Percentiles rank a stretch among this genome's conserved stretches.
Conservation (phyloP, 805 yeast species). For the Candida sanyiensis region DNA sequence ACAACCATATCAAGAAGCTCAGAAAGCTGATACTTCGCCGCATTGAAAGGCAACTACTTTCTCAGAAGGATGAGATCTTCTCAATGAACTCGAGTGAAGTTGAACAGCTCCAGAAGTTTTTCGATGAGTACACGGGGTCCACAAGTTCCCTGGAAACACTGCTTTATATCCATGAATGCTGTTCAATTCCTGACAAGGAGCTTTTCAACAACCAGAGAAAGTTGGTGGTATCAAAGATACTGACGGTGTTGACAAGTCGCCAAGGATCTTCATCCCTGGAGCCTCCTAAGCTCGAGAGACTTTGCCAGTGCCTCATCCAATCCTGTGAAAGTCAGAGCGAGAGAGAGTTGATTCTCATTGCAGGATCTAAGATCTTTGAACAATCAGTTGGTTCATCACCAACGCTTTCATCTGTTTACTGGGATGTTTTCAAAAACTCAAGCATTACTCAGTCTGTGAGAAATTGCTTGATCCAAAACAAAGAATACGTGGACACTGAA, state of each 20-base stretch:
- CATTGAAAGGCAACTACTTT: neutral
- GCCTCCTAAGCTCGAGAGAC: neutral
- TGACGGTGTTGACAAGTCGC: neutral
- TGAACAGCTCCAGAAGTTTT: neutral
- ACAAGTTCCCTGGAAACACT: neutral
- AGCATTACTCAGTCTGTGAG: neutral
- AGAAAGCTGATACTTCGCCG: neutral
- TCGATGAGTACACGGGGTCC: neutral
- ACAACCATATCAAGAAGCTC: neutral
- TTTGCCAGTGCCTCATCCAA: conserved; percentile 1
- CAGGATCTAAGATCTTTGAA: conserved; percentile 1
- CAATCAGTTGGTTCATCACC: no score
- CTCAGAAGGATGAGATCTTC: conserved; percentile 5
- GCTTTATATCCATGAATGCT: neutral
- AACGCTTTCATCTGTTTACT: conserved; percentile 4
- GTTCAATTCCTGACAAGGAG: neutral
- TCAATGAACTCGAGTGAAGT: neutral
- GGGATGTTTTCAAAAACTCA: conserved; percentile 8
- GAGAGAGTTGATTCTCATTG: conserved; percentile 2
- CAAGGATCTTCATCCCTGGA: neutral
- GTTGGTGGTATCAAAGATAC: neutral
- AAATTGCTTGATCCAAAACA: neutral
- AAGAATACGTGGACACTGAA: neutral
- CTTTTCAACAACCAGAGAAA: neutral
- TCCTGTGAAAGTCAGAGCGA: neutral